Evolutionary conservation across 495 filamentous ascomycete species (phyloP), one percentile per base, ranked within the genome.

Genomic region (Halenospora varia): DNA sequence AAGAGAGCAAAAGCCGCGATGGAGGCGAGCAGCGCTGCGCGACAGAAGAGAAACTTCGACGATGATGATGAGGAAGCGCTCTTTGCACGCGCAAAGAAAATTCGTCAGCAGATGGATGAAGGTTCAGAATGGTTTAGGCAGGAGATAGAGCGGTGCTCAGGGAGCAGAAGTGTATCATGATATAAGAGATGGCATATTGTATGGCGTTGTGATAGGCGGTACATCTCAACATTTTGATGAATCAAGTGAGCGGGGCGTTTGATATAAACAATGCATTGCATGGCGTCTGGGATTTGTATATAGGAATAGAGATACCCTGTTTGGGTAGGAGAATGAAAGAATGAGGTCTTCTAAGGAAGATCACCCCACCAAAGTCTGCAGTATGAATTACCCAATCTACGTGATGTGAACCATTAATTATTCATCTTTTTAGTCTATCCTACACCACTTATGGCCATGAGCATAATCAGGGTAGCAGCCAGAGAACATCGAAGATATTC

Each of bases 31-130:
- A 25, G 52, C 29, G 44, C 29, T 20, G 13, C 22, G 1, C 46
- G 55, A 3, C 48, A 57, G n/a, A 66, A 61, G 35, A 39, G 60
- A 18, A 22, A 45, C 17, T 41, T 57, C 20, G 55, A 55, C 6
- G 55, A 42, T 18, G 55, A 64, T 42, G 63, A 66, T 25, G 59
- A 67, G n/a, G 63, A n/a, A n/a, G n/a, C 60, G n/a, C 41, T 64
- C 3, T 64, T 64, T 41, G 62, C 50, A 39, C 49, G 61, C 22
- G 65, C 65, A 11, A 65, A 68, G 40, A 55, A 60, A 23, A 39
- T 68, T 29, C 59, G 61, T 25, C 60, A 68, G 25, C 56, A 68
- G 51, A 66, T 68, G 66, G 62, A 65, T 48, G 63, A 68, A 50
- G 66, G 63, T 1, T 53, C 24, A 10, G 20, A 44, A 18, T 68